A percentile compares a stretch with the other conserved stretches of the same genome.
Evolutionary conservation across 2,329 filamentous ascomycete species (phyloP).

Genomic region (Zymoseptoria pseudotritici): DNA sequence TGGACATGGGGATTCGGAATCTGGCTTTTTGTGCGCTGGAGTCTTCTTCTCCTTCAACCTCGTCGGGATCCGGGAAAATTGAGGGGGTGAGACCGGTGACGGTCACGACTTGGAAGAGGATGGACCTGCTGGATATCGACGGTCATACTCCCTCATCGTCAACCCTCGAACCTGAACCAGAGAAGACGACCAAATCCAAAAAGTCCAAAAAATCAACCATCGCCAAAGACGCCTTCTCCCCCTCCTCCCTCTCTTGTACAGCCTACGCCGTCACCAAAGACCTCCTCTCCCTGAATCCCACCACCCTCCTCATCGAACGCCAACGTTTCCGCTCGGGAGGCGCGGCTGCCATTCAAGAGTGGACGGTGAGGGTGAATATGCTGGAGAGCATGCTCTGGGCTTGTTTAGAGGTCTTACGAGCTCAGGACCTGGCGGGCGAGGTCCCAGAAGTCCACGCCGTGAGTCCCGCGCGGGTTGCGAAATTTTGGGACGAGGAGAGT

Average conservation of each 20-base stretch:
- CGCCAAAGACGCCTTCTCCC: conserved; percentile 30
- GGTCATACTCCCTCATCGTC: not conserved
- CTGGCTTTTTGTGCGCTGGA: conserved; percentile 60
- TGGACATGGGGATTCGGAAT: conserved; percentile 80
- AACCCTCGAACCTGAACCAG: not conserved
- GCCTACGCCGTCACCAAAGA: conserved; percentile 49
- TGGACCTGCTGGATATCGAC: conserved; percentile 21
- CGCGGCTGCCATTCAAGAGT: conserved; percentile 61
- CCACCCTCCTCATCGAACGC: conserved; percentile 62
- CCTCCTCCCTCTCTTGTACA: conserved; percentile 45
- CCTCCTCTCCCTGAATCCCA: conserved; percentile 51
- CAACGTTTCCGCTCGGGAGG: conserved; percentile 60
- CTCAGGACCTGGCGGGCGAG: not conserved
- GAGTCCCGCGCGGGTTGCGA: conserved; percentile 47
- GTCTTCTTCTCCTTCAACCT: conserved; percentile 2
- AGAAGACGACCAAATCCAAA: conserved; percentile 3
- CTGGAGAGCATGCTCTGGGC: conserved; percentile 77
- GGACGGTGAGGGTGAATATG: conserved; percentile 75
- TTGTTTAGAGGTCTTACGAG: conserved; percentile 50
- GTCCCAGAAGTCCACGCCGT: conserved; percentile 41
- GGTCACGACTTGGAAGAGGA: conserved; percentile 33
- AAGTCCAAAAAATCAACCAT: not conserved
- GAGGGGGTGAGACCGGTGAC: conserved; percentile 6
- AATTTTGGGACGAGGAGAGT: conserved; percentile 43
- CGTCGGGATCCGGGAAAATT: not conserved